phyloP scores from a whole-genome alignment of 163 green algal genomes.

The Prototheca wickerhamii region DNA sequence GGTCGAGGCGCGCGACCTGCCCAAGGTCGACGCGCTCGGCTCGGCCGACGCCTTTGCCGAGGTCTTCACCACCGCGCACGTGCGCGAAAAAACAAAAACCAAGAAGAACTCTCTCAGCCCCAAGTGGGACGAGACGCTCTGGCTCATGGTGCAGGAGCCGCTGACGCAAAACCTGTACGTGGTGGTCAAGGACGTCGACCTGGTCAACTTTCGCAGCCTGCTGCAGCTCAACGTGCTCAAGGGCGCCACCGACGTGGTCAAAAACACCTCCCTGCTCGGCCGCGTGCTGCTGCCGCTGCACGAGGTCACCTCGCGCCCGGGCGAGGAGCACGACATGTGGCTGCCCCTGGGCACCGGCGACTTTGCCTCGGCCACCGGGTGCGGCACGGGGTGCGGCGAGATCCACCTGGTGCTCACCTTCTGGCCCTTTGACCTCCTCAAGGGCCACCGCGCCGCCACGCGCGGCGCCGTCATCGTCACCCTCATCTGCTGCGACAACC shows the following conservation, averaged over 20 bases:
- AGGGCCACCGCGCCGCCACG: constrained; percentile 16
- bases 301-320: constrained; percentile 14
- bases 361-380: constrained; percentile 40
- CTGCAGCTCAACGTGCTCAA: constrained; percentile 44
- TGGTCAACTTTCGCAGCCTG: constrained; percentile 39
- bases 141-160: constrained; percentile 61
- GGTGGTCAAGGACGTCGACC: constrained; percentile 48
- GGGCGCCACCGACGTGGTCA: constrained; percentile 33
- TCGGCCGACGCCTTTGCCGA: constrained; percentile 39
- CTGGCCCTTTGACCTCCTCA: constrained; percentile 40
- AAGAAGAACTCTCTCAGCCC: constrained; percentile 53
- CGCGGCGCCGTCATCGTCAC: constrained; percentile 24
- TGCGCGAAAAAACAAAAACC: constrained; percentile 4
- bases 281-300: constrained; percentile 34
- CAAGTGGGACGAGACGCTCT: constrained; percentile 52
- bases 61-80: constrained; percentile 2
- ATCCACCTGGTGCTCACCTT: constrained; percentile 37
- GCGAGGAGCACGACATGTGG: constrained; percentile 21
- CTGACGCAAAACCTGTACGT: constrained; percentile 42
- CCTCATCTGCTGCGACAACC: background rate
- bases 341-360: constrained; percentile 42
- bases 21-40: constrained; percentile 45
- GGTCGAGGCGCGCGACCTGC: constrained; percentile 41
- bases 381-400: constrained; percentile 39
- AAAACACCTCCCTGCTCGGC: constrained; percentile 37